These are phyloP conservation scores for Exophiala sp. DNA, from an alignment of 2,329 filamentous ascomycete species.

Conservation along the genomic window DNA sequence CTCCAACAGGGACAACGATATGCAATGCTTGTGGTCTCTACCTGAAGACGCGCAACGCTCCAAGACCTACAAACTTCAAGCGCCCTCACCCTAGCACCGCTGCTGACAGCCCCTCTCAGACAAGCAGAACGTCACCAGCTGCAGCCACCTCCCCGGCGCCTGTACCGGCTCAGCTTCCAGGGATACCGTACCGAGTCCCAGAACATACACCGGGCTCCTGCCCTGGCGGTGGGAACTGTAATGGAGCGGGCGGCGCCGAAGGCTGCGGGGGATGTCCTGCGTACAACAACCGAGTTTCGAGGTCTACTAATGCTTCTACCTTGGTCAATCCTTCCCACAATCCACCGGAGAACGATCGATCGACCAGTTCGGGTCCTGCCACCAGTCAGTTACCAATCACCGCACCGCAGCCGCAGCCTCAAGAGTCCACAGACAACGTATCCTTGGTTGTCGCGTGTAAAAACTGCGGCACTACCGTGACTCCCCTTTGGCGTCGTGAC, in stretches of 20 bases:
- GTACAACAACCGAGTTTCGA: conserved; percentile 88
- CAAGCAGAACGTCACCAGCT: conserved; percentile 16
- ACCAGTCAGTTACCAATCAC: conserved; percentile 5
- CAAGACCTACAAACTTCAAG: conserved; percentile 84
- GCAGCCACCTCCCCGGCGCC: conserved; percentile 30
- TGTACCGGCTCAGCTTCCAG: conserved; percentile 27
- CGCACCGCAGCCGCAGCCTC: conserved; percentile 9
- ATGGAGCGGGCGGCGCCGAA: conserved; percentile 90
- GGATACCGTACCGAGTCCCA: conserved; percentile 25
- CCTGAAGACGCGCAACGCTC: conserved; percentile 84
- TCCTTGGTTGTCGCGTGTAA: conserved; percentile 80
- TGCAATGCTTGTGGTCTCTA: conserved; percentile 98
- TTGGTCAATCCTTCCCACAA: conserved; percentile 1
- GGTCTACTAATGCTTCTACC: conserved; percentile 16
- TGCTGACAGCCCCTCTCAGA: conserved; percentile 21
- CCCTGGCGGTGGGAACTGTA: conserved; percentile 88
- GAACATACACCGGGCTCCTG: conserved; percentile 67
- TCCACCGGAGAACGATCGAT: conserved; percentile 5
- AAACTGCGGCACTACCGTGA: conserved; percentile 95
- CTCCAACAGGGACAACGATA: conserved; percentile 86
- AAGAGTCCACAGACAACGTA: conserved; percentile 9
- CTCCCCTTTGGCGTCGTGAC: conserved; percentile 89
- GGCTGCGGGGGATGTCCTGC: conserved; percentile 94
- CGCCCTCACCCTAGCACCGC: conserved; percentile 49
- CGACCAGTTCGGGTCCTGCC: conserved; percentile 7